These are phyloP conservation scores for Diaporthe caulivora DNA, from an alignment of 2,329 filamentous ascomycete species.

Conservation along the genomic window DNA sequence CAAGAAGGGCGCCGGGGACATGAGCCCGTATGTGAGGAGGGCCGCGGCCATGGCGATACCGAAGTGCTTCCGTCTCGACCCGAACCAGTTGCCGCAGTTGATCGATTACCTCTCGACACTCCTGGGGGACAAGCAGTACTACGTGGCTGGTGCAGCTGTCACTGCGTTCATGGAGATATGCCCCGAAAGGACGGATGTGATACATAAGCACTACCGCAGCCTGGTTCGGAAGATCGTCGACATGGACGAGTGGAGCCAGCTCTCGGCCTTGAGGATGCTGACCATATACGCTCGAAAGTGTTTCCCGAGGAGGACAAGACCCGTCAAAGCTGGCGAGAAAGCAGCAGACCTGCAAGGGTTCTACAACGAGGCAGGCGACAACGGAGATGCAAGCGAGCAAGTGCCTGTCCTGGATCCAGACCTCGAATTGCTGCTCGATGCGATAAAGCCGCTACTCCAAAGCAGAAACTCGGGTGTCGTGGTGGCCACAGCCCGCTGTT, in stretches of 20 bases:
- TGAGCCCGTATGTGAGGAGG: slow-evolving; percentile 94
- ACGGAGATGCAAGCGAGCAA: slow-evolving; percentile 60
- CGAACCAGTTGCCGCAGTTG: slow-evolving; percentile 85
- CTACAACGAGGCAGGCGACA: slow-evolving; percentile 77
- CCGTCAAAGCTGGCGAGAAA: slow-evolving; percentile 60
- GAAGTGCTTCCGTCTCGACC: slow-evolving; percentile 94
- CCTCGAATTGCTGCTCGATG: slow-evolving; percentile 82
- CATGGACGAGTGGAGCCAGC: slow-evolving; percentile 99
- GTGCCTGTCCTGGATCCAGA: slow-evolving; percentile 82
- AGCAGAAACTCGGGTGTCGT: slow-evolving; percentile 95
- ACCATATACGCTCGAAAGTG: slow-evolving; percentile 87
- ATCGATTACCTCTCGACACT: slow-evolving; percentile 83
- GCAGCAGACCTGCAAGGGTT: slow-evolving; percentile 74
- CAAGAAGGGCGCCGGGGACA: slow-evolving; percentile 92
- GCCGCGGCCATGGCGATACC: slow-evolving; percentile 94
- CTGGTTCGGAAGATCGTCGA: slow-evolving; percentile 93
- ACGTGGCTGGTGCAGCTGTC: slow-evolving; percentile 94
- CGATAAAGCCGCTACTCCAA: slow-evolving; percentile 86
- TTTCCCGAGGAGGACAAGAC: slow-evolving; percentile 79
- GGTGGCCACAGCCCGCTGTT: slow-evolving; percentile 86
- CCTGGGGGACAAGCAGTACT: slow-evolving; percentile 93
- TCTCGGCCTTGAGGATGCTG: slow-evolving; percentile 86
- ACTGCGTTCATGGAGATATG: slow-evolving; percentile 91
- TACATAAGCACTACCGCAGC: slow-evolving; percentile 89
- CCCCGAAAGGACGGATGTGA: slow-evolving; percentile 85